phyloP scores from a whole-genome alignment of 495 filamentous ascomycete genomes.

The Hyaloscypha hepaticicola region DNA sequence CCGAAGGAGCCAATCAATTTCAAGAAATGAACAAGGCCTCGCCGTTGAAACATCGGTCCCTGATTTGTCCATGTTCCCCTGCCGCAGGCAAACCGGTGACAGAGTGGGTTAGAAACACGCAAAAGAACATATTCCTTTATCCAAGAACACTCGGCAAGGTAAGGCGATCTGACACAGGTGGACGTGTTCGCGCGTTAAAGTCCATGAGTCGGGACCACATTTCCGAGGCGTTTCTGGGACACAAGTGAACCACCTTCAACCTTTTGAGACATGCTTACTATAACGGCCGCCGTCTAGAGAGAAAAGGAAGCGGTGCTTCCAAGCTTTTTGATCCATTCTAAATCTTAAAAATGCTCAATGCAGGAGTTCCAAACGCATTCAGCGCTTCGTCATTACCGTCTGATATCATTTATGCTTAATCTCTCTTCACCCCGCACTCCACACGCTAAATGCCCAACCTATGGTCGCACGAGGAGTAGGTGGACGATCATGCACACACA shows the following conservation, averaged over 20 bases:
- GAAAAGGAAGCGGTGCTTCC: not conserved
- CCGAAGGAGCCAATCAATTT: not conserved
- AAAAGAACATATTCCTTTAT: not conserved
- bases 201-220: not conserved
- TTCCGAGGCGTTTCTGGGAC: not conserved
- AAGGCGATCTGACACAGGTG: not conserved
- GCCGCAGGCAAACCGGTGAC: not conserved
- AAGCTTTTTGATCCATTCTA: not conserved
- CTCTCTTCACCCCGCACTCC: not conserved
- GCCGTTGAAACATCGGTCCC: not conserved
- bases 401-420: not conserved
- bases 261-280: not conserved
- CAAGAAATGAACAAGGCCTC: not conserved
- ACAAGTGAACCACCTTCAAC: constrained; percentile 1
- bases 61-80: not conserved
- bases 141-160: not conserved
- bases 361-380: constrained; percentile 6
- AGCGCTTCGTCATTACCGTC: not conserved
- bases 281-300: not conserved
- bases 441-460: constrained; percentile 1
- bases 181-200: not conserved
- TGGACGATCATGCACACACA: not conserved
- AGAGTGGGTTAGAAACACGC: not conserved
- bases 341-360: not conserved
- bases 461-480: not conserved